These are phyloP conservation scores for Penicillium goetzii DNA, from an alignment of 495 filamentous ascomycete species.

Conservation along the genomic window DNA sequence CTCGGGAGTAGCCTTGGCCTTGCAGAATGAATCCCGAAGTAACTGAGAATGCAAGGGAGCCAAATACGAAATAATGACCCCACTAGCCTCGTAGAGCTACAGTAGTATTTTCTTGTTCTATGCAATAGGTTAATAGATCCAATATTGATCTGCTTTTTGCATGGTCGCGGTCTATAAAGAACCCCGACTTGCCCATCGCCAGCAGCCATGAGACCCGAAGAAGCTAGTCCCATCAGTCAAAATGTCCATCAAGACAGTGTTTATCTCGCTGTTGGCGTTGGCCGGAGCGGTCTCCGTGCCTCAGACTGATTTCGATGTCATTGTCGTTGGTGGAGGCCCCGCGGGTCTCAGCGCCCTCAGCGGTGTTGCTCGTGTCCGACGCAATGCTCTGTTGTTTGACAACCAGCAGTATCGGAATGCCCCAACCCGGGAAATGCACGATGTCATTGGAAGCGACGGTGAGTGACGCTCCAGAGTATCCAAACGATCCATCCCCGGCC, in stretches of 20 bases:
- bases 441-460: constrained; percentile 63
- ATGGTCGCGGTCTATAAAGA: background rate
- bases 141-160: background rate
- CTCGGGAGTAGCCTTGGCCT: background rate
- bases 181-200: background rate
- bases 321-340: constrained; percentile 40
- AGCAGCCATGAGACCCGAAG: background rate
- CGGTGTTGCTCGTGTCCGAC: constrained; percentile 56
- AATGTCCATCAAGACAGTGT: constrained; percentile 1
- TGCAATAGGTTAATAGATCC: background rate
- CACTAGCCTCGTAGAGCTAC: background rate
- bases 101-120: background rate
- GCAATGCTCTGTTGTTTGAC: constrained; percentile 57
- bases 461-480: background rate
- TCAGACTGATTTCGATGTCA: constrained; percentile 39
- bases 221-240: background rate
- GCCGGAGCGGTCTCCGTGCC: constrained; percentile 23
- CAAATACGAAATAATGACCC: background rate
- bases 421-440: constrained; percentile 59
- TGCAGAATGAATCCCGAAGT: background rate
- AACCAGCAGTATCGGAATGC: constrained; percentile 59
- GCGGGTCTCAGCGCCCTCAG: constrained; percentile 52
- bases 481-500: background rate
- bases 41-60: background rate
- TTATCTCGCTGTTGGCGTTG: background rate